These are phyloP conservation scores for Fusarium sp. DNA, from an alignment of 2,329 filamentous ascomycete species.

Conservation along the genomic window DNA sequence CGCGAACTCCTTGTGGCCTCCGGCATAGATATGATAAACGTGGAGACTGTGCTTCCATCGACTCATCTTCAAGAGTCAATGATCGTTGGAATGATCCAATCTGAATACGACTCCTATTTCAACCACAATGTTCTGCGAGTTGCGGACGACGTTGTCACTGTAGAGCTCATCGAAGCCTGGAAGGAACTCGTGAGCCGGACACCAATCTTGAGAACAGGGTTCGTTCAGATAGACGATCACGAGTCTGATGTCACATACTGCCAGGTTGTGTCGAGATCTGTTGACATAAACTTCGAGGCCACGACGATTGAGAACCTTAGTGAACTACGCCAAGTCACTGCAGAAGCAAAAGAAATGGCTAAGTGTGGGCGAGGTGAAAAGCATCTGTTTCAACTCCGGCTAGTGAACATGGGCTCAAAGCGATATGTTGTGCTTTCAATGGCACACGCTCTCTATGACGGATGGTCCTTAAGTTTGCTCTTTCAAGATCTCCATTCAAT, in stretches of 20 bases:
- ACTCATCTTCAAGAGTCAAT: slow-evolving; percentile 91
- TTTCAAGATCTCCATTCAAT: slow-evolving; percentile 77
- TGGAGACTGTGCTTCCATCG: slow-evolving; percentile 76
- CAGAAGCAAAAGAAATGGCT: slow-evolving; percentile 56
- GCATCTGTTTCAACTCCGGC: slow-evolving; percentile 64
- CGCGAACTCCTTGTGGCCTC: slow-evolving; percentile 54
- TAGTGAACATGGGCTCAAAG: slow-evolving; percentile 53
- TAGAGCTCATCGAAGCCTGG: slow-evolving; percentile 73
- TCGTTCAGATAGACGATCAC: slow-evolving; percentile 74
- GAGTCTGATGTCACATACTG: slow-evolving; percentile 64
- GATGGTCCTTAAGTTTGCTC: slow-evolving; percentile 82
- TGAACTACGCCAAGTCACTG: slow-evolving; percentile 55
- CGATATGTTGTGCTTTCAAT: slow-evolving; percentile 75
- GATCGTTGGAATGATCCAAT: slow-evolving; percentile 83
- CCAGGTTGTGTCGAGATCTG: slow-evolving; percentile 60
- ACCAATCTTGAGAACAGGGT: slow-evolving; percentile 82
- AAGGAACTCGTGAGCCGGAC: slow-evolving; percentile 67
- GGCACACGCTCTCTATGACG: slow-evolving; percentile 90
- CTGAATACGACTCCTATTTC: slow-evolving; percentile 82
- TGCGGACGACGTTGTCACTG: slow-evolving; percentile 64
- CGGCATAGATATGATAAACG: slow-evolving; percentile 53
- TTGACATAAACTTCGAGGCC: slow-evolving; percentile 38
- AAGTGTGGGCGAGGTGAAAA: slow-evolving; percentile 52
- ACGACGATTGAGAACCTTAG: slow-evolving; percentile 47
- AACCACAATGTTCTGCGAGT: slow-evolving; percentile 84